phyloP scores from a whole-genome alignment of 2,329 filamentous ascomycete genomes.

The Capronia epimyces region DNA sequence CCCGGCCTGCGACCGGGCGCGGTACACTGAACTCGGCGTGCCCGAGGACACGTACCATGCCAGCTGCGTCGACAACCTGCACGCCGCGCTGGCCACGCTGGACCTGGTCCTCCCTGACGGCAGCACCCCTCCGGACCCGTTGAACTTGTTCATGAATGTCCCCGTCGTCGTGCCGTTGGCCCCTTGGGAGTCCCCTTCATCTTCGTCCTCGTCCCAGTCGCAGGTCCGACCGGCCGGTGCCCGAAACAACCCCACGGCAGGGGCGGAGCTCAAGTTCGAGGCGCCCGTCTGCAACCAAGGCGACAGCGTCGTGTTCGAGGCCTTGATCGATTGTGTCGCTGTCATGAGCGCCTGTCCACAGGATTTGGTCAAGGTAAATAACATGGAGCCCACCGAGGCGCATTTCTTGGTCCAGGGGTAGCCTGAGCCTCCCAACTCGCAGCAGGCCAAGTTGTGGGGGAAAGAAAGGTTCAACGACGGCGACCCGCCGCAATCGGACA shows the following conservation, averaged over 20 bases:
- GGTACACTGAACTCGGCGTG: conserved; percentile 38
- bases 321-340: conserved; percentile 36
- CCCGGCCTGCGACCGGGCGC: conserved; percentile 38
- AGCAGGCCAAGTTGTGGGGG: too few relatives aligned
- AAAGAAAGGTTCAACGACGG: too few relatives aligned
- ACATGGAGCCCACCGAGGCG: conserved; percentile 34
- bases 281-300: conserved; percentile 35
- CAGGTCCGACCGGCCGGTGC: too few relatives aligned
- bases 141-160: conserved; percentile 46
- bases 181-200: not conserved
- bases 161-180: conserved; percentile 26
- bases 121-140: conserved; percentile 36
- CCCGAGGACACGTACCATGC: conserved; percentile 34
- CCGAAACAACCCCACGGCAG: conserved; percentile 12
- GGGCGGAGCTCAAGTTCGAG: conserved; percentile 33
- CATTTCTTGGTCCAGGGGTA: conserved; percentile 25
- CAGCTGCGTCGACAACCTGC: conserved; percentile 41
- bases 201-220: too few relatives aligned
- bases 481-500: too few relatives aligned
- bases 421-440: too few relatives aligned
- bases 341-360: conserved; percentile 43
- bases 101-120: not conserved
- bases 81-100: conserved; percentile 28
- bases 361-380: conserved; percentile 38
- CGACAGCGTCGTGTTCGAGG: conserved; percentile 35